These are phyloP conservation scores for Scortechinia acanthostroma DNA, from an alignment of 2,329 filamentous ascomycete genomes.

Conservation along the genomic window DNA sequence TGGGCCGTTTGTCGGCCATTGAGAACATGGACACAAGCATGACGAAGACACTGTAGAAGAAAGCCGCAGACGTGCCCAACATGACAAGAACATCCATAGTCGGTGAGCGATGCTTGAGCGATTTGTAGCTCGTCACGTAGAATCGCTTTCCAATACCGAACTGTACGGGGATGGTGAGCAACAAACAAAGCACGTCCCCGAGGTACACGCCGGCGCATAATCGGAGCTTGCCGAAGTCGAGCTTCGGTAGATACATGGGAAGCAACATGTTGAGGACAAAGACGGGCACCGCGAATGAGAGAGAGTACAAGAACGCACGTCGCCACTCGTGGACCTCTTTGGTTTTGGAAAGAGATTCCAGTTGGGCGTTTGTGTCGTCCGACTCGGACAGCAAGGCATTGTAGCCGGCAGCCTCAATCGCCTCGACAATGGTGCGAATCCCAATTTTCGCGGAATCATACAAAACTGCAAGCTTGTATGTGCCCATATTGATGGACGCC, in stretches of 20 bases:
- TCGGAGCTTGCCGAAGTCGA: slow-evolving; percentile 71
- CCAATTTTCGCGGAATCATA: slow-evolving; percentile 70
- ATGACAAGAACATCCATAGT: slow-evolving; percentile 98
- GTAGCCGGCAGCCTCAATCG: slow-evolving; percentile 74
- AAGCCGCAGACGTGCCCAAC: slow-evolving; percentile 86
- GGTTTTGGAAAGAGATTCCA: slow-evolving; percentile 92
- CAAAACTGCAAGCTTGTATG: slow-evolving; percentile 65
- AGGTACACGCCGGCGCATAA: slow-evolving; percentile 74
- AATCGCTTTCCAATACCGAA: slow-evolving; percentile 94
- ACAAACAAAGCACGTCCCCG: slow-evolving; percentile 77
- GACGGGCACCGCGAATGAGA: slow-evolving; percentile 80
- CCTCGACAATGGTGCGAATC: slow-evolving; percentile 74
- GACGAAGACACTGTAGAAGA: slow-evolving; percentile 85
- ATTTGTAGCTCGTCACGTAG: slow-evolving; percentile 89
- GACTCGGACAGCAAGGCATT: slow-evolving; percentile 85
- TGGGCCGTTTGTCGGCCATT: slow-evolving; percentile 72
- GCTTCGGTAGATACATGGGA: slow-evolving; percentile 69
- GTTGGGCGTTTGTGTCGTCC: slow-evolving; percentile 92
- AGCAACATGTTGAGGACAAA: slow-evolving; percentile 89
- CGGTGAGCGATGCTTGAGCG: slow-evolving; percentile 78
- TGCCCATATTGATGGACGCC: slow-evolving; percentile 68
- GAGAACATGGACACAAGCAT: slow-evolving; percentile 76
- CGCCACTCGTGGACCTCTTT: slow-evolving; percentile 93
- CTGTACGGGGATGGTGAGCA: slow-evolving; percentile 84
- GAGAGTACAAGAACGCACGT: slow-evolving; percentile 69